Evolutionary conservation across 1,284 basidiomycete species (phyloP), one percentile per base, ranked within the genome.

Genomic region (Melampsora occidentalis): DNA sequence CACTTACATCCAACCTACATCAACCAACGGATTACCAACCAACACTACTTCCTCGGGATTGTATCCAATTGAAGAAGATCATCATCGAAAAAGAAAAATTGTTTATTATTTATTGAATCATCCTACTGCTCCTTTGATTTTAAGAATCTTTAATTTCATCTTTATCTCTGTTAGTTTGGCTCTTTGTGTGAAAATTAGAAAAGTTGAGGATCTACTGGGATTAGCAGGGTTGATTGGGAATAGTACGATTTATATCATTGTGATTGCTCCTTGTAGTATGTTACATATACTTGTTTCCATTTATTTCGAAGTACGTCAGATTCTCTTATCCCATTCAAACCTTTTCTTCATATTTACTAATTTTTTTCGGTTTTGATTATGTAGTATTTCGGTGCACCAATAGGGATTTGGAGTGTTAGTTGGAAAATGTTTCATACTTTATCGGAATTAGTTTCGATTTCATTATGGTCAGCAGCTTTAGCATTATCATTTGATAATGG

Each of bases 401-500:
- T 96, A 59, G 94, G 93, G 16, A 86, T 96, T 39, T 96, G 94
- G 94, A 87, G 87, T 71, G 92, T 92, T 28, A 91, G 91, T 46
- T 87, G 85, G 73, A 94, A 94, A 83, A 86, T 93, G 69, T 87
- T 89, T 1, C 89, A 92, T 81, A 92, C 91, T 6, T 86, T 92
- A 61, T 86, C 88, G 14, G 92, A 94, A 85, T 90, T 94, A 57
- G 85, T 93, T 69, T 94, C 94, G 82, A 93, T 96, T 78, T 94
- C 91, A 83, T 88, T 91, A 25, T 96, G 93, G 93, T 92, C 91
- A 77, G 91, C 92, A n/a, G 89, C 91, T 42, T 86, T 96, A 62
- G 90, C 91, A 16, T 88, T 95, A 69, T 89, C 88, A 77, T 92
- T 95, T 83, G 92, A 96, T 86, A 93, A 95, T 82, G 93, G 90